phyloP scores from a whole-genome alignment of 371 early-diverging fungal species.

The Actinomortierella wolfii region DNA sequence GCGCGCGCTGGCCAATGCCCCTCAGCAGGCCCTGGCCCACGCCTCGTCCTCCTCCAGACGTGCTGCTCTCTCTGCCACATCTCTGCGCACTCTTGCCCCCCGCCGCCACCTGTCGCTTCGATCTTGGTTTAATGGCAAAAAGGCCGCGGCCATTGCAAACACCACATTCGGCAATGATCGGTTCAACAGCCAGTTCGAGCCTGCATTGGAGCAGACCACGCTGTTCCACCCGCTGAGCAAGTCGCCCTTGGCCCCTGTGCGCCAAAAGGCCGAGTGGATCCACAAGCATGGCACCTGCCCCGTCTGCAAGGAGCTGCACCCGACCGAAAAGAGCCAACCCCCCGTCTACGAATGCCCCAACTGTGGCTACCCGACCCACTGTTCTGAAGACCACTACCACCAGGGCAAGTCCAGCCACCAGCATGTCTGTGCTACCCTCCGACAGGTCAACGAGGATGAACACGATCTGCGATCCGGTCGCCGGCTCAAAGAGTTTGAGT shows the following conservation, averaged over 20 bases:
- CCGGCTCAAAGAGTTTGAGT: slow-evolving; percentile 81
- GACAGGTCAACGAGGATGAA: slow-evolving; percentile 82
- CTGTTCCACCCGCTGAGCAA: slow-evolving; percentile 74
- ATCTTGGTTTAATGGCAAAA: too few species aligned
- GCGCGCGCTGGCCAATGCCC: too few species aligned
- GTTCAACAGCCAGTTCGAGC: slow-evolving; percentile 44
- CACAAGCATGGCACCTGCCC: slow-evolving; percentile 75
- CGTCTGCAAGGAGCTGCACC: slow-evolving; percentile 62
- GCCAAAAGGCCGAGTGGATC: slow-evolving; percentile 70
- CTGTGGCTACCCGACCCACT: slow-evolving; percentile 88
- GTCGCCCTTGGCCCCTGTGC: slow-evolving; percentile 75
- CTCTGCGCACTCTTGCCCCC: background rate
- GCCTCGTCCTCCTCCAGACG: background rate
- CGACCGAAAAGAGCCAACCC: slow-evolving; percentile 41
- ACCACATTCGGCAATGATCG: slow-evolving; percentile 11
- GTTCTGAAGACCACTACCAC: slow-evolving; percentile 75
- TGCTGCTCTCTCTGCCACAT: too few species aligned
- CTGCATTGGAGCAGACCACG: slow-evolving; percentile 58
- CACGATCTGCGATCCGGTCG: slow-evolving; percentile 84
- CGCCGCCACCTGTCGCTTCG: background rate
- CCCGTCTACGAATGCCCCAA: slow-evolving; percentile 78
- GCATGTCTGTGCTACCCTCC: slow-evolving; percentile 62
- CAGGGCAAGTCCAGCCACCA: slow-evolving; percentile 62
- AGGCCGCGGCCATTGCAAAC: too few species aligned
- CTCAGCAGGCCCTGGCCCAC: too few species aligned